Base-by-base conservation (phyloP, 768 basidiomycete species). In the Pleurotus eryngii region DNA sequence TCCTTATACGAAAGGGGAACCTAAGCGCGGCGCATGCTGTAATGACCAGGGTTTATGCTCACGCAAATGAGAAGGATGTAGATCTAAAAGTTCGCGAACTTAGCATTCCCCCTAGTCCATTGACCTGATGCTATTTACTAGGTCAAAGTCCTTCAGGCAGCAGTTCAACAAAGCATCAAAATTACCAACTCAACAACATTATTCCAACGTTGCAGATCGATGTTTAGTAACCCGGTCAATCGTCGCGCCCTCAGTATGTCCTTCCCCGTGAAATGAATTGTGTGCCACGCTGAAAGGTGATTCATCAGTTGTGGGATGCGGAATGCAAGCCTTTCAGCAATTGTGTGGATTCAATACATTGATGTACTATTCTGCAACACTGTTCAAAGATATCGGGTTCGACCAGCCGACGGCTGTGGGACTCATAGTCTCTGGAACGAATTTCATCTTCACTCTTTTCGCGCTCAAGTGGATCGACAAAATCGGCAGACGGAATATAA, bases 301-400 rank as follows among this genome's bases (percentile, higher is more conserved):
- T 56, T 38, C 20, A 49, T 11, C 57, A 90, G 87, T 89, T 60
- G 77, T 93, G 12, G 87, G 82, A 8, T 89, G 88, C 65, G 90
- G 87, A 45, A 82, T 92, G 70, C 90, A 92, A 72, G 89, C 87
- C 0, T 86, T 85, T 70, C 91, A 94, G 65, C 91, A 92, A 66
- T 76, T 92, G 0, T 92, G 85, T 59, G 91, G 91, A 1, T 92
- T 91, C 76, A 92, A 92, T 64, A 90, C 90, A 0, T 78, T 91
- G 57, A 84, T 85, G 81, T 83, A 81, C 64, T 86, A 87, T 65
- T 87, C 86, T 18, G 86, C 90, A 3, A 90, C 89, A 0, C 77
- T 92, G 11, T 92, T 92, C 75, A 81, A 87, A 61, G 78, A 84
- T 60, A 87, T 92, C 49, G 91, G 91, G 0, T 92, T 92, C 72